Percentiles rank a stretch among this genome's conserved stretches.
phyloP scores from a whole-genome alignment of 139 green algal genomes.

The Micromonas commoda region DNA sequence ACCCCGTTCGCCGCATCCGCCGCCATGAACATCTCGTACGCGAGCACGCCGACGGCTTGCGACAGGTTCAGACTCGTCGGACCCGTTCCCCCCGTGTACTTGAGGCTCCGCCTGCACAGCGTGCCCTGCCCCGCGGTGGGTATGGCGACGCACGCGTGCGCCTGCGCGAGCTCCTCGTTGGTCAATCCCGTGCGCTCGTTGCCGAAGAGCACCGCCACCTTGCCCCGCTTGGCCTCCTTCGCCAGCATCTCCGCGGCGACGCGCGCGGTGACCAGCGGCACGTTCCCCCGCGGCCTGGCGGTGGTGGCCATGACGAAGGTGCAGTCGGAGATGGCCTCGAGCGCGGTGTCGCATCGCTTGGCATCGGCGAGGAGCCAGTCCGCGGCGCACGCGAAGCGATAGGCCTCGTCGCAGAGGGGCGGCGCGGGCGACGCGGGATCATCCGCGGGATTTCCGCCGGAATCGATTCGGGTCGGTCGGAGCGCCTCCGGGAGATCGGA shows the following conservation, averaged over 20 bases:
- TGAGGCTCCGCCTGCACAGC: constrained; percentile 13
- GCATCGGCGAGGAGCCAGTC: constrained; percentile 20
- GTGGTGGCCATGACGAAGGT: constrained; percentile 25
- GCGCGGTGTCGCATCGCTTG: neutral
- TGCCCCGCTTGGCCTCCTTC: constrained; percentile 6
- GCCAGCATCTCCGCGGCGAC: constrained; percentile 6
- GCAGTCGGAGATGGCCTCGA: constrained; percentile 17
- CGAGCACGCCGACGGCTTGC: constrained; percentile 24
- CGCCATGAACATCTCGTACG: constrained; percentile 27
- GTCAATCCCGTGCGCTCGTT: constrained; percentile 35
- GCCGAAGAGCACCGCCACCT: constrained; percentile 31
- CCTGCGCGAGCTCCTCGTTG: constrained; percentile 27
- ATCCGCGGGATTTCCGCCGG: too few relatives aligned
- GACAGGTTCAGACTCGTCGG: constrained; percentile 27
- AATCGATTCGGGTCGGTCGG: neutral
- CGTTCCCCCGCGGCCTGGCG: constrained; percentile 1
- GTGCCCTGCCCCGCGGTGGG: constrained; percentile 14
- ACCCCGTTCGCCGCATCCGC: neutral
- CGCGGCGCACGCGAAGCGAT: constrained; percentile 20
- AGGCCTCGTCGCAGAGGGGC: neutral
- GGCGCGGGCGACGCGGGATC: neutral
- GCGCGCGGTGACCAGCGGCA: constrained; percentile 10
- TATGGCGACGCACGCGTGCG: constrained; percentile 19
- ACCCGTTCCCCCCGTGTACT: constrained; percentile 12
- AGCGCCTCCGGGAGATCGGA: neutral